A percentile compares a stretch with the other conserved stretches of the same genome.
Conservation (phyloP, 2,329 filamentous ascomycete species). For the Pseudocercospora cruenta region DNA sequence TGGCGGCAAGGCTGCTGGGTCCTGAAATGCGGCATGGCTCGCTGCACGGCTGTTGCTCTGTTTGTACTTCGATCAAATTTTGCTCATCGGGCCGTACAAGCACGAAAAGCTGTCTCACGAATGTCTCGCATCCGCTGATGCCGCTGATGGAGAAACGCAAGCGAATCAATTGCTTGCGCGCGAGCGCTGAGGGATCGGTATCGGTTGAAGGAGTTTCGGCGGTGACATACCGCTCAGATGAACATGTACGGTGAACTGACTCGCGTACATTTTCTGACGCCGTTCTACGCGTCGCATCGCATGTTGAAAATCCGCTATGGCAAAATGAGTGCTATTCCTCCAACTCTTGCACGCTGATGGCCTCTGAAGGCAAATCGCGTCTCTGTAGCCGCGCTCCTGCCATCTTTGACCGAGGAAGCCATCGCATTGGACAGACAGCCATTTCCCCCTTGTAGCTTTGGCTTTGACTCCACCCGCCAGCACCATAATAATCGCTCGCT, state of each 20-base stretch:
- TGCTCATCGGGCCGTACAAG: background rate
- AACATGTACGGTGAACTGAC: slow-evolving; percentile 6
- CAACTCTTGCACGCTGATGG: background rate
- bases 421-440: background rate
- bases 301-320: background rate
- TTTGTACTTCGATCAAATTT: background rate
- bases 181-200: background rate
- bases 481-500: background rate
- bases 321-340: background rate
- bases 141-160: background rate
- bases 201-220: background rate
- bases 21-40: background rate
- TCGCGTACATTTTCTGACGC: background rate
- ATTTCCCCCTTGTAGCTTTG: background rate
- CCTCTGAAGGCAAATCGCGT: background rate
- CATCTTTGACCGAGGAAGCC: background rate
- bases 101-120: background rate
- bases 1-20: slow-evolving; percentile 3
- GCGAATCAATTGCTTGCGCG: background rate
- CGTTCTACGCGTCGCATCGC: background rate
- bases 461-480: background rate
- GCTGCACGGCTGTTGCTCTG: background rate
- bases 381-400: background rate
- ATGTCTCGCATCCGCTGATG: background rate
- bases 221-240: slow-evolving; percentile 1